Evolutionary conservation across 2,329 filamentous ascomycete genomes (phyloP), one percentile per base, ranked within the genome.

Genomic region (Fusarium stilboides): DNA sequence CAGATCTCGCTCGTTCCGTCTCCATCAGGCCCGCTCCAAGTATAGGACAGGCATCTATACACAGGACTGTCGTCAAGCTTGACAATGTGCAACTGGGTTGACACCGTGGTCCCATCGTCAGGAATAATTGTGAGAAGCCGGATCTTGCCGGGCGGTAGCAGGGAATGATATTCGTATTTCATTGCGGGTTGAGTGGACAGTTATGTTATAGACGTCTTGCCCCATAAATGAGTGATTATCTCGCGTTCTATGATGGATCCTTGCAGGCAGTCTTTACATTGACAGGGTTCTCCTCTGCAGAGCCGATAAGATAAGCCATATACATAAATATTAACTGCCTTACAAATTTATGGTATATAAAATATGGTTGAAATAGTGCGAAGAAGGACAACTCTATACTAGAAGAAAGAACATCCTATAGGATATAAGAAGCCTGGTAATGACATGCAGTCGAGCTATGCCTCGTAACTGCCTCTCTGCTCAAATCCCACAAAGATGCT

Each of bases 41-140:
- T 57, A 17, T 52, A 51, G 9, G 53, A 52, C 12, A 57, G 36
- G n/a, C 45, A 57, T 57, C 40, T 42, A 34, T 57, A 57, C 4
- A 36, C 14, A 33, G 36, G 34, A 8, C 31, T 40, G 2, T 34
- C 34, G 13, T 34, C 20, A 3, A 57, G 45, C 4, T 52, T 42
- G 3, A 24, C 10, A 15, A 33, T 26, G 13, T 31, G 15, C 13
- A 57, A 17, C 2, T 10, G 26, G 13, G 20, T 39, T 47, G 45
- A 5, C n/a, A 40, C 15, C 2, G 2, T 28, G n/a, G 14, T 24
- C 13, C 33, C 14, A 8, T 20, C n/a, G 20, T 26, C 46, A 6
- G 26, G 8, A 15, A 42, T 20, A 8, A 57, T 22, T 22, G 22
- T 26, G 3, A 57, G 46, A 26, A 52, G 36, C 22, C 54, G 10